Base-by-base conservation (phyloP, 1,284 basidiomycete species). In the Ustilago trichophora region DNA sequence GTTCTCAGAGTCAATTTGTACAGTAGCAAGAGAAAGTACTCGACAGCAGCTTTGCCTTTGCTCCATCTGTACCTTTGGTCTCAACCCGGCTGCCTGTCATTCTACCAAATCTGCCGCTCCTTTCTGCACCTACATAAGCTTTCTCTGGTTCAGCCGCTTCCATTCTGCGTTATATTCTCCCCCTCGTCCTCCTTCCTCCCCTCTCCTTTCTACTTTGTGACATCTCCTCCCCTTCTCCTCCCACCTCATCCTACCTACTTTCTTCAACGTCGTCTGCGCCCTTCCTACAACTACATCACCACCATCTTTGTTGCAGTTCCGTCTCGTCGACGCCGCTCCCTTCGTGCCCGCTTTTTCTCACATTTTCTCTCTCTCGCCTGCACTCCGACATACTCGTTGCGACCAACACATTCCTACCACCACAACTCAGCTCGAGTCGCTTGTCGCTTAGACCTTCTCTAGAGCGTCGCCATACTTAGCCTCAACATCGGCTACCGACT, bases 121-220 rank as follows among this genome's bases (percentile, higher is more conserved):
- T n/a, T n/a, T n/a, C n/a, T n/a, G n/a, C 25, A 40, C 9, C 37
- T 26, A 40, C 37, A 40, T 21, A 40, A 40, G 37, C 22, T 25
- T 25, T 26, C 37, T 40, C 22, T 40, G 37, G 37, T 25, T 26
- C 37, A 40, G 24, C 37, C 24, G 37, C 37, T 25, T 16, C 26
- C 37, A 15, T n/a, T n/a, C 37, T 40, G 24, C 37, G 37, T 26
- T 37, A 37, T 37, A 37, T 22, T 22, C 12, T 37, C 24, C 19
- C 13, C 24, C n/a, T n/a, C n/a, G n/a, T n/a, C 37, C 37, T 26
- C 19, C 36, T 25, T 38, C 3, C 22, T 18, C 25, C 13, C 36
- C 36, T 18, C 18, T 35, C 16, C 19, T 22, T n/a, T 38, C 36
- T 38, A 13, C 36, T 24, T 22, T n/a, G n/a, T n/a, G n/a, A n/a